These are phyloP conservation scores for Suhomyces bolitotheri DNA, from an alignment of 1,139 yeast genomes.

Conservation along the genomic window DNA sequence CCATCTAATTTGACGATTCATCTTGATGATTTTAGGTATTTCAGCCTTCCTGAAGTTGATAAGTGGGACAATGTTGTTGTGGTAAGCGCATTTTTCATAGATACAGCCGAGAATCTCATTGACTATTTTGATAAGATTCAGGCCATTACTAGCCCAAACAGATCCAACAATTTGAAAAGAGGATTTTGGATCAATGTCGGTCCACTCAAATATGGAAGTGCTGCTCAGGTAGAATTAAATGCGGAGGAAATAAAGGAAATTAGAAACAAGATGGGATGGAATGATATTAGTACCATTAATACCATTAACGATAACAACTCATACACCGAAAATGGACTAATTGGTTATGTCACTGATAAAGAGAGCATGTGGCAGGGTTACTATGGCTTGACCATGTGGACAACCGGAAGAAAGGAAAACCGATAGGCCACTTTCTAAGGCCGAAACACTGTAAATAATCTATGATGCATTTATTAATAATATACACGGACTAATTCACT, in stretches of 20 bases:
- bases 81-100: slow-evolving; percentile 75
- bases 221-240: slow-evolving; percentile 75
- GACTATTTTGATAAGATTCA: slow-evolving; percentile 68
- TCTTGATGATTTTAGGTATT: slow-evolving; percentile 66
- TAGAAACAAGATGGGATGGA: slow-evolving; percentile 64
- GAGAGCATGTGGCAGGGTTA: slow-evolving; percentile 75
- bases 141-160: slow-evolving; percentile 40
- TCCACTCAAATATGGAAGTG: slow-evolving; percentile 85
- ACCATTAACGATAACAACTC: slow-evolving; percentile 29
- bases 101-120: slow-evolving; percentile 82
- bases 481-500: slow-evolving; percentile 7
- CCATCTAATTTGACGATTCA: slow-evolving; percentile 53
- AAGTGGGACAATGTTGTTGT: slow-evolving; percentile 54
- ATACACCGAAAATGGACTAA: slow-evolving; percentile 22
- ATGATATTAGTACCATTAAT: slow-evolving; percentile 42
- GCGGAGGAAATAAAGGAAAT: slow-evolving; percentile 60
- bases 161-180: slow-evolving; percentile 24
- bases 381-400: slow-evolving; percentile 63
- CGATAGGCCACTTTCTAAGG: neutral
- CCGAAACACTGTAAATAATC: slow-evolving; percentile 1
- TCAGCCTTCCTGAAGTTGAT: slow-evolving; percentile 30
- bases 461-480: slow-evolving; percentile 7
- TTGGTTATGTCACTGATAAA: slow-evolving; percentile 61
- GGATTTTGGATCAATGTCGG: slow-evolving; percentile 84
- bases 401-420: slow-evolving; percentile 29